Evolutionary conservation across 306 rosid genomes (phyloP), one percentile per base, ranked within the genome.

Genomic region (Trichosanthes truncata): DNA sequence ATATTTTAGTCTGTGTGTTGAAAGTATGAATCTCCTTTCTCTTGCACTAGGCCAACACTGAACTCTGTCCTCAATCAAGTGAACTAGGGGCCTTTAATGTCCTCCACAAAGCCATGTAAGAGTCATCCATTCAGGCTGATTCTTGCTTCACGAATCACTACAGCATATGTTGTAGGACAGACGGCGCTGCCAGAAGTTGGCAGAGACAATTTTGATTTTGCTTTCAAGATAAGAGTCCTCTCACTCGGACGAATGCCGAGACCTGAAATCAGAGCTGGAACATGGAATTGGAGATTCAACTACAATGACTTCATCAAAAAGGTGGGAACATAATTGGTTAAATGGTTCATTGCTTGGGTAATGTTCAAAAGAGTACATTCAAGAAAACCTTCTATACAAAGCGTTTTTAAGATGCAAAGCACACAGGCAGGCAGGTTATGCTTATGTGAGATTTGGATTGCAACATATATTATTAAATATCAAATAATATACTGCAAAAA

Each of bases 11-110:
- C 14, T 43, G 1, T 69, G 74, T 0, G 3, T 26, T 74, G 36
- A 15, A 26, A 73, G 18, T 26, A 48, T 3, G 77, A 74, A 31
- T 9, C 46, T 49, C 45, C 62, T 49, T 18, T 31, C 38, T 74
- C 78, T 49, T 74, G 78, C 43, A 74, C 45, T 49, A 29, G 40
- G 0, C 41, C 45, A 74, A 49, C 61, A 52, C 78, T 46, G 78
- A 48, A 33, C 43, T 74, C 61, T 29, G 4, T 90, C 89, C 89
- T 73, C 87, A 81, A 78, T 91, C 98, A 81, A 96, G 97, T 55
- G 99, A 97, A 55, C 97, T 97, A 78, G 89, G 93, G 48, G 91
- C 93, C 93, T 82, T 91, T 90, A 91, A 90, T 91, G 86, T 91
- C 95, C 86, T 95, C 97, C 78, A 93, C 80, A 91, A 87, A 69